Base-by-base conservation (phyloP, 371 early-diverging fungal species). In the Phascolomyces articulosus region DNA sequence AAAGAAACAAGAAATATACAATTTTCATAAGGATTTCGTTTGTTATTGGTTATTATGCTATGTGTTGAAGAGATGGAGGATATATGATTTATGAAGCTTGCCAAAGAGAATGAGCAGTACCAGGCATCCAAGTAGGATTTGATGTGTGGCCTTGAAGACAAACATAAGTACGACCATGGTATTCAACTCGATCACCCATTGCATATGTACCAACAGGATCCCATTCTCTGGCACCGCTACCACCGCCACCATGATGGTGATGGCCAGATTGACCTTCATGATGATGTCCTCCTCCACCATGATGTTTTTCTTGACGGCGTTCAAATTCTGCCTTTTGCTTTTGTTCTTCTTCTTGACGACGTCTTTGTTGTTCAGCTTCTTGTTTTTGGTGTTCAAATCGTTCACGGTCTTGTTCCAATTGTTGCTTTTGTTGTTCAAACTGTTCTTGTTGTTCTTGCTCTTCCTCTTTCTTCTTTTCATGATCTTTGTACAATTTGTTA, bases 111-210 rank as follows among this genome's bases (percentile, higher is more conserved):
- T 77, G 79, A 40, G 87, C 85, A 53, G 60, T 70, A 44, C 66
- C 75, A 21, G 87, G 87, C 62, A 66, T 59, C 85, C 87, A 86
- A 34, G 84, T 85, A 38, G 85, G 85, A 71, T 86, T 84, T 58
- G 83, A 81, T 28, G 73, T 72, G 54, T 85, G 85, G 7, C 74
- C 77, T 71, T 85, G 85, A 29, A 86, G 79, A 60, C 85, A 84
- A 49, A 85, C 49, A 49, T 78, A 85, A 27, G 64, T 63, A 55
- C 76, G 75, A 10, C 83, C 83, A 24, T 82, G 77, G 67, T 82
- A 86, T 66, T 66, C 62, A 58, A 86, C 84, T 44, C 72, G 79
- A 47, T 86, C 85, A 48, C 85, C 87, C 40, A 85, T 71, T 41
- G 75, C 65, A 68, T 86, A 86, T 40, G 68, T 78, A 41, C 85